These are phyloP conservation scores for Piromyces sp. DNA, from an alignment of 192 early-diverging fungal species.

Conservation along the genomic window DNA sequence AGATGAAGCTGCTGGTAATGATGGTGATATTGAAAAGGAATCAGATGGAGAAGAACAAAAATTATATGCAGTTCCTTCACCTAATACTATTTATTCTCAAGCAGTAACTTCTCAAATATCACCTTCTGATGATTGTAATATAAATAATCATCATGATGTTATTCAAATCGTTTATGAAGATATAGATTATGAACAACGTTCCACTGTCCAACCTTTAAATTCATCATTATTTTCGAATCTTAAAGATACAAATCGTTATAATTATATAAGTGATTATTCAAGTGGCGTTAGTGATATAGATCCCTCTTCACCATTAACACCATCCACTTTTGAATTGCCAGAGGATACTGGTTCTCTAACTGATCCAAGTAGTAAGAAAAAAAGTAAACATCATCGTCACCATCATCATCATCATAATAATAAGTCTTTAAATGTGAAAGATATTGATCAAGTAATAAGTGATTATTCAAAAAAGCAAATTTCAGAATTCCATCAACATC, in stretches of 20 bases:
- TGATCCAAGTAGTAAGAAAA: neutral
- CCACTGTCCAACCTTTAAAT: no score
- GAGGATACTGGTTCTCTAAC: neutral
- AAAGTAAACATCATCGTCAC: neutral
- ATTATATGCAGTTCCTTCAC: neutral
- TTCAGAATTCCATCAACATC: no score
- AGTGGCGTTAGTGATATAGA: neutral
- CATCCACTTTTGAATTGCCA: neutral
- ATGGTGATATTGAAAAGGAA: neutral
- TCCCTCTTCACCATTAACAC: neutral
- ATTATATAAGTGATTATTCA: neutral
- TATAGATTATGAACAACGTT: no score
- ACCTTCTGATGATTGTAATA: no score
- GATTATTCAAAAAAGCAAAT: no score
- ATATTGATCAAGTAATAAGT: no score
- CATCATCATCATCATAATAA: neutral
- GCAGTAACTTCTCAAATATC: no score
- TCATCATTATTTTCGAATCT: no score
- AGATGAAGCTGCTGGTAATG: neutral
- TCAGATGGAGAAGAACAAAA: neutral
- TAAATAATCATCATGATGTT: no score
- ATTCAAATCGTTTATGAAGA: no score
- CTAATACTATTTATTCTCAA: neutral
- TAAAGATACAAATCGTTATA: neutral
- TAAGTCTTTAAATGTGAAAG: no score